phyloP scores from a whole-genome alignment of 768 basidiomycete species.

The Porphyrellus cyaneotinctus region DNA sequence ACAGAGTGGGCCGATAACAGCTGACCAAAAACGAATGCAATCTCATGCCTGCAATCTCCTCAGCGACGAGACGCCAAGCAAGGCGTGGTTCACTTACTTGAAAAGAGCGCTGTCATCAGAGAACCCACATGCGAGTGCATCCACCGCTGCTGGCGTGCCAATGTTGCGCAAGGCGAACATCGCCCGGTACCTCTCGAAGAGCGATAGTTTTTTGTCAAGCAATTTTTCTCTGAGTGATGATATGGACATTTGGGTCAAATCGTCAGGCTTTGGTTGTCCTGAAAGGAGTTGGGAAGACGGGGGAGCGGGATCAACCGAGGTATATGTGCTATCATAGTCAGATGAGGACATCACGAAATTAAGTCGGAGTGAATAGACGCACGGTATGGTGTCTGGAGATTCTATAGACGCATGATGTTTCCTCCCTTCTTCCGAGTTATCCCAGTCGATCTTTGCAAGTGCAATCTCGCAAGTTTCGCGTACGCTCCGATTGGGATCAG shows the following conservation, averaged over 20 bases:
- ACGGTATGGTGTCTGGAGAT: constrained; percentile 38
- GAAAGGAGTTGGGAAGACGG: constrained; percentile 61
- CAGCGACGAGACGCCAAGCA: neutral
- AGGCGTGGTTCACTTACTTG: constrained; percentile 56
- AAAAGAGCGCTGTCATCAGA: constrained; percentile 85
- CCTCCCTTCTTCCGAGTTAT: constrained; percentile 70
- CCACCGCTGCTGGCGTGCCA: constrained; percentile 78
- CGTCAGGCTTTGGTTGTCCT: constrained; percentile 49
- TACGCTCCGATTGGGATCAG: constrained; percentile 69
- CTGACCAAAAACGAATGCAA: constrained; percentile 98
- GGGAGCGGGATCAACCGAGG: constrained; percentile 88
- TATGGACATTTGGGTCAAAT: constrained; percentile 47
- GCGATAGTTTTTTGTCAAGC: constrained; percentile 59
- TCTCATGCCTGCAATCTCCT: constrained; percentile 73
- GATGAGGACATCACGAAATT: neutral
- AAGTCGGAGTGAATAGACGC: neutral
- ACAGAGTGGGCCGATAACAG: constrained; percentile 85
- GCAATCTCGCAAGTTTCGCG: constrained; percentile 98
- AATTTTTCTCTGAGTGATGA: constrained; percentile 55
- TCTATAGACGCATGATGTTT: constrained; percentile 36
- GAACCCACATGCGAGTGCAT: constrained; percentile 90
- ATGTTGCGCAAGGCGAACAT: constrained; percentile 98
- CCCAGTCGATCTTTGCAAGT: constrained; percentile 91
- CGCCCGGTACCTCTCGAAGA: constrained; percentile 94
- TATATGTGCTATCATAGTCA: constrained; percentile 50